A percentile compares a stretch with the other conserved stretches of the same genome.
These are phyloP conservation scores for Spathaspora girioi DNA, from an alignment of 805 yeast genomes.

Conservation along the genomic window DNA sequence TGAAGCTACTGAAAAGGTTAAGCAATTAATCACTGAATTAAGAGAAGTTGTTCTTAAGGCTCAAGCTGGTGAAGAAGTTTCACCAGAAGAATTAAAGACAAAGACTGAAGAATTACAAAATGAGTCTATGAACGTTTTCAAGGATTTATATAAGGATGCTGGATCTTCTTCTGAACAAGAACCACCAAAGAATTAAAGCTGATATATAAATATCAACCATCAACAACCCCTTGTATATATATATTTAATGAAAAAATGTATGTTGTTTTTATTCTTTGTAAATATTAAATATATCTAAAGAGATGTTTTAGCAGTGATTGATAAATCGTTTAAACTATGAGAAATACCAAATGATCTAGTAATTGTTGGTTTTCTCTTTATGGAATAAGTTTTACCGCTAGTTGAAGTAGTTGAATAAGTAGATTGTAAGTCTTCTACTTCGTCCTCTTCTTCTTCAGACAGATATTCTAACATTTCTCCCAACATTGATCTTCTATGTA, in stretches of 20 bases:
- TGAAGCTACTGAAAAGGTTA: slow-evolving; percentile 44
- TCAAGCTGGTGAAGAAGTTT: slow-evolving; percentile 59
- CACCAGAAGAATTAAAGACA: slow-evolving; percentile 60
- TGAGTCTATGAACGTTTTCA: slow-evolving; percentile 72
- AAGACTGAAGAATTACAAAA: slow-evolving; percentile 74
- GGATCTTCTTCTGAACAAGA: slow-evolving; percentile 18
- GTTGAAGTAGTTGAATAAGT: no score
- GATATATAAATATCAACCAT: not conserved
- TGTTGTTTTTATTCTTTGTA: not conserved
- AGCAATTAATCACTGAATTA: slow-evolving; percentile 51
- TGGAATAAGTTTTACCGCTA: no score
- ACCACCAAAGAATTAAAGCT: slow-evolving; percentile 23
- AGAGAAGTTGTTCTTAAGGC: slow-evolving; percentile 67
- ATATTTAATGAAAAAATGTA: not conserved
- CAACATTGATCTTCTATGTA: slow-evolving; percentile 37
- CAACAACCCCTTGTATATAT: not conserved
- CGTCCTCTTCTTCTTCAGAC: slow-evolving; percentile 15
- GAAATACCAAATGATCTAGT: slow-evolving; percentile 2
- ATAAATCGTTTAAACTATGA: slow-evolving; percentile 5
- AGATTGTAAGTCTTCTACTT: not conserved
- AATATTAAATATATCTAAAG: not conserved
- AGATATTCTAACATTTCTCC: slow-evolving; percentile 44
- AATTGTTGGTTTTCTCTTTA: not conserved
- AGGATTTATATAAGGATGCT: slow-evolving; percentile 47
- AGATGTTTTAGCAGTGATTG: not conserved